Evolutionary conservation across 345 rosid genomes (phyloP), one percentile per base, ranked within the genome.

Genomic region (Salix arbutifolia): DNA sequence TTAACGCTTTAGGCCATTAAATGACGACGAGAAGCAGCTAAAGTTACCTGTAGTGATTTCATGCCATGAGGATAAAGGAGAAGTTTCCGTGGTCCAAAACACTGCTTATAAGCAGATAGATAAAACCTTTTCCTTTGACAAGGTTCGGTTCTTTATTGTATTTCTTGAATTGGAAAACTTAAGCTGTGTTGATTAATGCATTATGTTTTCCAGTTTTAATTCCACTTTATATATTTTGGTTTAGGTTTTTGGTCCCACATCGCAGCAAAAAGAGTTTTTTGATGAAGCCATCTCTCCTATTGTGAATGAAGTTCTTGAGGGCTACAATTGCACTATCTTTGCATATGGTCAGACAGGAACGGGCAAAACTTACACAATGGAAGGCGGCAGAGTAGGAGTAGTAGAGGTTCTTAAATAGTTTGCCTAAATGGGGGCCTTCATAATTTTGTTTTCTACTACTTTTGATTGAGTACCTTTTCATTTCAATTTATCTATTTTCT

Each of bases 281-380:
- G 78, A 67, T 18, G 48, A 62, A 23, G 50, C 71, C 8, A 30
- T 67, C 21, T 88, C 89, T 73, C 97, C 99, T 26, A 88, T 91
- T 78, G 99, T 96, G 21, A 87, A 84, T 81, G 98, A 96, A 93
- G 99, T 96, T 67, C 96, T 96, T 38, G 98, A 96, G 83, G 99
- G 99, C 68, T 96, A 96, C 76, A 96, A 96, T 83, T 96, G 98
- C 86, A 96, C 99, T 38, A 93, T 96, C 82, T 96, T 96, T 88
- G 99, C 99, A 5, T 96, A 96, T 79, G 99, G 99, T 73, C 99
- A 96, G 83, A 96, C 98, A 3, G 99, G 98, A 77, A 96, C 98
- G 13, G 99, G 99, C 37, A 96, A 96, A 79, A 96, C 99, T 16
- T 96, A 96, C 85, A 96, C 98, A 1, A 96, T 96, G 99, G 99